Evolutionary conservation across 805 yeast genomes (phyloP).

Genomic region (Candida khao-thaluensis): DNA sequence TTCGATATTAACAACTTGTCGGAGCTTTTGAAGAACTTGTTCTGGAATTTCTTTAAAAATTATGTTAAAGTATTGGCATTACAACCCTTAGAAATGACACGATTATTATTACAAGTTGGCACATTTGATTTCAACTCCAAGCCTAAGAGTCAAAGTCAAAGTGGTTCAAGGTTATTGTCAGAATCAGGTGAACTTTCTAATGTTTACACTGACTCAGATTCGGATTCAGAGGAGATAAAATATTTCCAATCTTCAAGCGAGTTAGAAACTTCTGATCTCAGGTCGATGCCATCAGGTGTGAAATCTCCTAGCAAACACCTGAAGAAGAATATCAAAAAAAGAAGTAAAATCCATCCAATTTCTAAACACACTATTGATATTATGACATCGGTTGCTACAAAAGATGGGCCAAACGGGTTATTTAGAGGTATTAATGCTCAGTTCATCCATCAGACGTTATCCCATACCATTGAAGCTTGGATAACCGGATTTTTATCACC

Average conservation of each 20-base stretch:
- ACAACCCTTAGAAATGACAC: constrained; percentile 87
- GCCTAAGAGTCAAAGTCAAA: constrained; percentile 1
- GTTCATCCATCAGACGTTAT: constrained; percentile 71
- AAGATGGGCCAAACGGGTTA: constrained; percentile 69
- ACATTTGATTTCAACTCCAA: constrained; percentile 41
- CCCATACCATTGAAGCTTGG: constrained; percentile 86
- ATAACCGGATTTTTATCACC: constrained; percentile 85
- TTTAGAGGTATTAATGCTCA: constrained; percentile 78
- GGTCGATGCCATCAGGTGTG: constrained; percentile 4
- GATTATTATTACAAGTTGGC: constrained; percentile 80
- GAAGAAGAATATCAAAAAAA: constrained; percentile 10
- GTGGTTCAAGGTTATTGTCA: constrained; percentile 15
- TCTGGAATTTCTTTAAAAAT: constrained; percentile 61
- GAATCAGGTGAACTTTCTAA: constrained; percentile 12
- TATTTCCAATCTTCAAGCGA: constrained; percentile 30
- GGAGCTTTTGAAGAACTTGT: constrained; percentile 55
- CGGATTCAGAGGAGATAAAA: constrained; percentile 28
- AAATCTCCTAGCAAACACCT: constrained; percentile 7
- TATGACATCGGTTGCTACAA: constrained; percentile 60
- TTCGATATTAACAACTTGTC: constrained; percentile 58
- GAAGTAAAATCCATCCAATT: constrained; percentile 49
- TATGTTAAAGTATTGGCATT: constrained; percentile 68
- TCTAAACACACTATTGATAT: constrained; percentile 65
- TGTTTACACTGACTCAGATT: constrained; percentile 17
- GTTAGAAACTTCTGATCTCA: constrained; percentile 6